phyloP scores from a whole-genome alignment of 495 filamentous ascomycete genomes.

The Tuber umbilicatum region DNA sequence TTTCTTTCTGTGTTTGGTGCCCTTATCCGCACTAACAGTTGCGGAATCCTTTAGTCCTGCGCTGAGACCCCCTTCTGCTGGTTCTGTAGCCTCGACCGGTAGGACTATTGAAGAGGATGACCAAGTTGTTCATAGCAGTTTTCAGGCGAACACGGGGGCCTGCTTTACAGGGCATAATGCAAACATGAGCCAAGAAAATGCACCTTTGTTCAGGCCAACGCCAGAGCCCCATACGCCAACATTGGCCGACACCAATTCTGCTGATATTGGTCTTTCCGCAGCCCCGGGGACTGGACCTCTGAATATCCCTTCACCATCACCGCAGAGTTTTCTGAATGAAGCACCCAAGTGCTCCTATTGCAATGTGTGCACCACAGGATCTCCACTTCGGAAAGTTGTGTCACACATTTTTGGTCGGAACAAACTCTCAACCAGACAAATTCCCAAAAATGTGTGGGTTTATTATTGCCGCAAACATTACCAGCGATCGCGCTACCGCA shows the following conservation, averaged over 20 bases:
- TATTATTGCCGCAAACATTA: constrained; percentile 79
- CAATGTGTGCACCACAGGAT: constrained; percentile 48
- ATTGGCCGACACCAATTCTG: constrained; percentile 6
- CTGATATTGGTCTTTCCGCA: constrained; percentile 21
- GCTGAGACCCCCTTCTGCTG: constrained; percentile 31
- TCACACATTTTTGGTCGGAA: constrained; percentile 87
- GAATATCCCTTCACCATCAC: constrained; percentile 17
- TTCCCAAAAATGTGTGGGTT: constrained; percentile 62
- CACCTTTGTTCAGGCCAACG: constrained; percentile 30
- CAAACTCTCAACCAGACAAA: constrained; percentile 63
- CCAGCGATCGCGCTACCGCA: constrained; percentile 65
- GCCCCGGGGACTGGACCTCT: constrained; percentile 6
- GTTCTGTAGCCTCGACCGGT: constrained; percentile 25
- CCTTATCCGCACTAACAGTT: constrained; percentile 24
- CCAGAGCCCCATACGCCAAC: constrained; percentile 23
- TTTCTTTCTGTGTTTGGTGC: constrained; percentile 9
- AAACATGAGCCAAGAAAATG: not conserved
- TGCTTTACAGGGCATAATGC: constrained; percentile 21
- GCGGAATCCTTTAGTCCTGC: constrained; percentile 17
- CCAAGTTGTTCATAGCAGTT: not conserved
- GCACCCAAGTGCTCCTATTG: constrained; percentile 40
- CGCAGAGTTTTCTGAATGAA: constrained; percentile 31
- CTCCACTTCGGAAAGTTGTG: constrained; percentile 61
- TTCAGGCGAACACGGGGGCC: not conserved
- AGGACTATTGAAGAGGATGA: constrained; percentile 30